phyloP scores from a whole-genome alignment of 768 basidiomycete species.

The Boletus sp. region DNA sequence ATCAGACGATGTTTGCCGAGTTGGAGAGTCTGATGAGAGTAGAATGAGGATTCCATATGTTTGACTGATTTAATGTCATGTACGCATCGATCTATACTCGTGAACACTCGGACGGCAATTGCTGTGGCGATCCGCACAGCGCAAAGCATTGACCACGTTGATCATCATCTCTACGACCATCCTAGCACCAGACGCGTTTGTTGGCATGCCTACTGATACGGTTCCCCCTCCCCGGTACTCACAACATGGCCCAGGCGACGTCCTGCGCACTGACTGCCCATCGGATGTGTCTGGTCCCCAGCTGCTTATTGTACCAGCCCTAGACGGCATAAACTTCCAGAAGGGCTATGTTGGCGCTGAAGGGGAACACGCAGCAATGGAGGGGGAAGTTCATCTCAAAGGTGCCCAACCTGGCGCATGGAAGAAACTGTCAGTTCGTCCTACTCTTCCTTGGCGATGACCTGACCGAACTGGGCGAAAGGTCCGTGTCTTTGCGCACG shows the following conservation, averaged over 20 bases:
- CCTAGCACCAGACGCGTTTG: not conserved
- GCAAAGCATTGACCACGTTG: not conserved
- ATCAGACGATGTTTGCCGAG: constrained; percentile 73
- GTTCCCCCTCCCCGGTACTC: constrained; percentile 63
- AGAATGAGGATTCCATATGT: constrained; percentile 37
- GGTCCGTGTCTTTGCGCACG: constrained; percentile 64
- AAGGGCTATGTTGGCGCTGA: constrained; percentile 84
- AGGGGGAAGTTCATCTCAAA: constrained; percentile 87
- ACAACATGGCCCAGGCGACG: constrained; percentile 39
- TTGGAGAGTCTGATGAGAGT: constrained; percentile 77
- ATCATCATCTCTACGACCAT: constrained; percentile 8
- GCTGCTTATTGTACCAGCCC: constrained; percentile 71
- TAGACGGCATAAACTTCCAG: constrained; percentile 75
- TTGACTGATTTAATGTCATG: constrained; percentile 7
- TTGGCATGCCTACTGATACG: constrained; percentile 37
- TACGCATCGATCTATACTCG: constrained; percentile 3
- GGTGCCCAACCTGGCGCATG: constrained; percentile 57
- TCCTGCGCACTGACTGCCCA: constrained; percentile 16
- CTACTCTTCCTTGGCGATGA: constrained; percentile 10
- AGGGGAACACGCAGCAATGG: constrained; percentile 77
- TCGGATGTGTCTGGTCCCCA: constrained; percentile 44
- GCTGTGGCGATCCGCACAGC: constrained; percentile 12
- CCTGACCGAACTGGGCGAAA: constrained; percentile 29
- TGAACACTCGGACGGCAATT: not conserved
- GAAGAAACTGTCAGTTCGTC: constrained; percentile 64